Percentiles rank a stretch among this genome's conserved stretches.
These are phyloP conservation scores for Sicyos edulis DNA, from an alignment of 306 rosid genomes.

Conservation along the genomic window DNA sequence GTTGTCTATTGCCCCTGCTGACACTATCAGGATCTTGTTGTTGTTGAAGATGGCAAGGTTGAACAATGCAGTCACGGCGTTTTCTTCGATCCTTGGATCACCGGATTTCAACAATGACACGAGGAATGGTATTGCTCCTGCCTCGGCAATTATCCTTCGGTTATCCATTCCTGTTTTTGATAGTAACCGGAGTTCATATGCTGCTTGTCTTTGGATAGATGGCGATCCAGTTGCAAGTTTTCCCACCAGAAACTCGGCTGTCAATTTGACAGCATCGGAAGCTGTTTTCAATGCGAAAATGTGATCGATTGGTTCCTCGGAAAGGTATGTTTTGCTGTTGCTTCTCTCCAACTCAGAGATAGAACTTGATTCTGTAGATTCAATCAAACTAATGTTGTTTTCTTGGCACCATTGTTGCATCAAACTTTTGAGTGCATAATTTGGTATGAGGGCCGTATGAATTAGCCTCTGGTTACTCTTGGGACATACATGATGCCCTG, in stretches of 20 bases:
- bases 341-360: conserved; percentile 29
- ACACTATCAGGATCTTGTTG: conserved; percentile 73
- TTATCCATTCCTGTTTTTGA: conserved; percentile 77
- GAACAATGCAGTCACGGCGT: conserved; percentile 72
- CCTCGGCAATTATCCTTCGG: conserved; percentile 35
- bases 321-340: conserved; percentile 32
- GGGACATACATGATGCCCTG: conserved; percentile 87
- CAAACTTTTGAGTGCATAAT: conserved; percentile 76
- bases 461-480: conserved; percentile 81
- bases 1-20: conserved; percentile 74
- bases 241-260: conserved; percentile 87
- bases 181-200: conserved; percentile 75
- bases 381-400: conserved; percentile 38
- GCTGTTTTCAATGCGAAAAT: conserved; percentile 65
- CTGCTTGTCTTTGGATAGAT: conserved; percentile 80
- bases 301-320: conserved; percentile 47
- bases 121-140: conserved; percentile 85
- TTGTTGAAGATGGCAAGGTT: conserved; percentile 80
- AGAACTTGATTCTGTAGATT: conserved; percentile 26
- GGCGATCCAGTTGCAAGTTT: conserved; percentile 87
- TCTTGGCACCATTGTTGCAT: conserved; percentile 79
- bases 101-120: conserved; percentile 55
- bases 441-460: conserved; percentile 85
- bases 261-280: too few species aligned
- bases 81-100: conserved; percentile 84